Evolutionary conservation across 331 rosid species (phyloP).

Genomic region (Phaseolus coccineus): DNA sequence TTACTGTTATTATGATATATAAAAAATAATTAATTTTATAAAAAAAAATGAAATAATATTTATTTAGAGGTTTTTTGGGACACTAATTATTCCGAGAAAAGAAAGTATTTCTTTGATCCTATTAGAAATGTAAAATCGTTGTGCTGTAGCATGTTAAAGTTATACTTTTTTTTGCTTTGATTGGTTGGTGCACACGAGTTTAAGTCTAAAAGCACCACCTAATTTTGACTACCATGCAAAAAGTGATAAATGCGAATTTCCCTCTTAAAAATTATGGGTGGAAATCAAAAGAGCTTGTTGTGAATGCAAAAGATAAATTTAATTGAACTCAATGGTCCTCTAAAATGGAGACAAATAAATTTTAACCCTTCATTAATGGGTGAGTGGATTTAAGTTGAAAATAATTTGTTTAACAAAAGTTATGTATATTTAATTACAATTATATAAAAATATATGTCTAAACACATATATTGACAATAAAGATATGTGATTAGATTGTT

Average conservation of each 20-base stretch:
- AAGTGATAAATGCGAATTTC: conserved; percentile 29
- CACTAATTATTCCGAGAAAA: too few species aligned
- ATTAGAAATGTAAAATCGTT: not conserved
- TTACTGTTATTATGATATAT: too few species aligned
- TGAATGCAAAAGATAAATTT: not conserved
- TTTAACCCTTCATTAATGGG: not conserved
- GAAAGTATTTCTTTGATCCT: not conserved
- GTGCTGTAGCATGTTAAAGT: not conserved
- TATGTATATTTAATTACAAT: too few species aligned
- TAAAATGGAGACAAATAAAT: not conserved
- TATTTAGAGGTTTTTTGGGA: too few species aligned
- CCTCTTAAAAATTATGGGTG: not conserved
- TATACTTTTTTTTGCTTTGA: not conserved
- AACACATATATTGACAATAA: too few species aligned
- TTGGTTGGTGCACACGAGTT: conserved; percentile 26
- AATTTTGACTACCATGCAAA: conserved; percentile 18
- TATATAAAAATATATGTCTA: too few species aligned
- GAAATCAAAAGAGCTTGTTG: conserved; percentile 15
- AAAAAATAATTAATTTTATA: too few species aligned
- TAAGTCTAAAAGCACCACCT: conserved; percentile 32
- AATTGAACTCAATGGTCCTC: conserved; percentile 6
- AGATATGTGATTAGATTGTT: too few species aligned
- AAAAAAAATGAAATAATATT: too few species aligned
- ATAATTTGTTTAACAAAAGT: too few species aligned
- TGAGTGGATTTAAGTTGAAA: too few species aligned